Evolutionary conservation across 164 flowering plant genomes (phyloP).

Genomic region (Sextonia rubra): DNA sequence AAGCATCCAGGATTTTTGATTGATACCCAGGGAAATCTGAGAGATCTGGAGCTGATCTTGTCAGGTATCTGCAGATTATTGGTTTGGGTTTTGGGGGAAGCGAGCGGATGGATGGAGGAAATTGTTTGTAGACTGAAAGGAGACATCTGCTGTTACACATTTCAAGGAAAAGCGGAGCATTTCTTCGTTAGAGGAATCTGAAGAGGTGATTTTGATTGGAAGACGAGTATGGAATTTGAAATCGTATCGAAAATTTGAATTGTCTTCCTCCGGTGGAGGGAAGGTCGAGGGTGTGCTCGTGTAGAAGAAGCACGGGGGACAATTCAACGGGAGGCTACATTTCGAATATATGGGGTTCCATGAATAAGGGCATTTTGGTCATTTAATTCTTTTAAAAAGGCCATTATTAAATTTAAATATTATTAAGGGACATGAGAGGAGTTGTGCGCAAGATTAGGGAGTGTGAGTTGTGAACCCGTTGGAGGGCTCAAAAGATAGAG

Average conservation of each 20-base stretch:
- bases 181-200: background rate
- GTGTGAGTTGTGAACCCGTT: too few relatives aligned
- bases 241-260: background rate
- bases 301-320: background rate
- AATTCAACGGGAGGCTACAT: background rate
- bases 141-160: slow-evolving; percentile 5
- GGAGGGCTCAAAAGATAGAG: too few relatives aligned
- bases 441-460: too few relatives aligned
- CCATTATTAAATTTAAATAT: too few relatives aligned
- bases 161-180: background rate
- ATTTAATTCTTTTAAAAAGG: too few relatives aligned
- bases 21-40: slow-evolving; percentile 2
- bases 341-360: background rate
- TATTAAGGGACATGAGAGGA: too few relatives aligned
- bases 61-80: background rate
- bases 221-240: background rate
- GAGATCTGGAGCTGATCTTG: background rate
- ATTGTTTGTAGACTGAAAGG: slow-evolving; percentile 1
- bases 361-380: background rate
- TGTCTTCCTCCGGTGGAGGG: background rate
- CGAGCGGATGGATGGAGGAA: background rate
- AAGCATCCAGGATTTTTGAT: slow-evolving; percentile 10
- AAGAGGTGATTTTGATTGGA: background rate
- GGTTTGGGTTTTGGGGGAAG: slow-evolving; percentile 1
- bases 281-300: too few relatives aligned